Evolutionary conservation across 78 protist species (phyloP), one percentile per base, ranked within the genome.

Genomic region (Goniomonas avonlea): DNA sequence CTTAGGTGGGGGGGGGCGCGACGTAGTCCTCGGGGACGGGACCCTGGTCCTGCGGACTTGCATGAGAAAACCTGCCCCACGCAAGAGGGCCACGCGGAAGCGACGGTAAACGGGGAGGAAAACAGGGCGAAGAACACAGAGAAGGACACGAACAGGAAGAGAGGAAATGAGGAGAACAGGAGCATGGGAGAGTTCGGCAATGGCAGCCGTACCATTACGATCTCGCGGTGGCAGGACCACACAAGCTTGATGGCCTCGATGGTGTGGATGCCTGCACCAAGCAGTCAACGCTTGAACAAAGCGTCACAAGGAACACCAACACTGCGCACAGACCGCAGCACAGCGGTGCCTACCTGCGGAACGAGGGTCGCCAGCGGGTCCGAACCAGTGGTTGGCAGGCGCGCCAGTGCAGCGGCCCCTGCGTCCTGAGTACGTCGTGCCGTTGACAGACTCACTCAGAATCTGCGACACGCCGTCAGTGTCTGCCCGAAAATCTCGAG

Each of bases 351-450:
- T 15, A 8, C 66, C n/a, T 59, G 8, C 31, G 31, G n/a, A 9
- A 9, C 15, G 20, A 23, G 18, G 73, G 68, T 29, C 43, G 41
- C 73, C 81, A 15, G 78, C 73, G 3, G 78, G 78, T 21, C 84
- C 77, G 63, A 79, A 79, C 78, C 77, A 79, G 78, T 79, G 84
- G 35, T 69, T 45, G 73, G 66, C 73, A 11, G 84, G 84, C 18
- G 84, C 84, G 0, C 73, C 84, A 11, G 83, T 65, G 17, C 17
- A 8, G 32, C 58, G 23, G 32, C 2, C 58, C 58, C 58, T n/a
- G 32, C 23, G 23, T 45, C 50, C 8, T 8, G 25, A 45, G 50
- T 79, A 79, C 7, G 78, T 79, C 56, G 84, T 79, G 59, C 84
- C 84, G 71, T 55, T 69, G 73, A 79, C 73, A 35, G 75, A 69